Base-by-base conservation (phyloP, 2,329 filamentous ascomycete genomes). In the Arthrobotrys iridis region DNA sequence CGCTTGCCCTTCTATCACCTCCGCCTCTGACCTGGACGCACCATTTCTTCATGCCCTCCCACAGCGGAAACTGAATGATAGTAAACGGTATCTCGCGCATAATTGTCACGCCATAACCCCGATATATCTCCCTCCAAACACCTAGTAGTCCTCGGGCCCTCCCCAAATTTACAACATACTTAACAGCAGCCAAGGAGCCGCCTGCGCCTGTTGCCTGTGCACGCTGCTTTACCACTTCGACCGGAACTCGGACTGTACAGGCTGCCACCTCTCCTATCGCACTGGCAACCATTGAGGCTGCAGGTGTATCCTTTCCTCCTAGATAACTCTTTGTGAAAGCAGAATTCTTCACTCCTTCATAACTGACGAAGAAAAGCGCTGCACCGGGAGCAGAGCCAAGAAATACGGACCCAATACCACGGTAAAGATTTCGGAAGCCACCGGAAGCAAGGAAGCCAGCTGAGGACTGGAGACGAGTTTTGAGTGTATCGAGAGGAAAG, bases 71-170 rank as follows among this genome's bases (percentile, higher is more conserved):
- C 83, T 99, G 95, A 77, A 99, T 91, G 7, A 97, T 90, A 1
- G 96, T 98, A 80, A 99, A 99, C 2, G 95, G 95, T 76, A 99
- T 93, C 85, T 99, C 95, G 72, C 95, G 89, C 84, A 97, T 90
- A 60, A 99, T 90, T 1, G 95, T 99, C 79, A 98, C 93, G 15
- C 89, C 88, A 87, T 93, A 97, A 0, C 96, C 95, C 35, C 95
- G 87, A 83, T 99, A 99, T 66, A 99, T 83, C 83, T 97, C 93
- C 76, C 87, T 85, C 86, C 92, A 89, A 52, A 98, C 91, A 24
- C 88, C 84, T 43, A 46, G 13, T 6, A 68, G 18, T 4, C 71
- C 71, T 37, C 71, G 66, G 22, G 59, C 71, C 58, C 40, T 68
- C 0, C 71, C 71, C 28, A 75, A 28, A 18, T 59, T 65, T 5